Base-by-base conservation (phyloP, 2,329 filamentous ascomycete species). In the Fusarium nisikadoi region DNA sequence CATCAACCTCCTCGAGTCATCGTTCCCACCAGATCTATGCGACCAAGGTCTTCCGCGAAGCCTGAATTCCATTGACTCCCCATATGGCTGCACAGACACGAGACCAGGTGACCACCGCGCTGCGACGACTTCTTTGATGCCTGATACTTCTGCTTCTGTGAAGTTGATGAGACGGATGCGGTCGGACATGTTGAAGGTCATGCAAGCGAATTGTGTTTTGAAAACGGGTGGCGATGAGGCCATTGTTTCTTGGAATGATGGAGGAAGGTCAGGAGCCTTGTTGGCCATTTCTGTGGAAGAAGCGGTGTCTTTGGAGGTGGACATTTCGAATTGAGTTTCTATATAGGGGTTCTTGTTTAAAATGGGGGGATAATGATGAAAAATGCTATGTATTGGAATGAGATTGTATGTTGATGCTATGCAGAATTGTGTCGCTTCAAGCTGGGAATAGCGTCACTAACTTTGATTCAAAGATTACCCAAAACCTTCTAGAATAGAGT, bases 241-340 rank as follows among this genome's bases (percentile, higher is more conserved):
- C n/a, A 68, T 33, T 8, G 69, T 64, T 23, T 71, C 68, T 43
- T 71, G 38, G 20, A 71, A 71, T 9, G 63, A 68, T 19, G 69
- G 69, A 1, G 68, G 67, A 2, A 35, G 54, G 8, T 61, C 54
- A 0, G 29, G 39, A 1, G 6, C 14, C 13, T 49, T 52, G 23
- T 65, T 41, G 6, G 54, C 14, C 16, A 52, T 25, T 25, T 54
- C 65, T 14, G 33, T 23, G 7, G 41, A 8, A 29, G 9, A 29
- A 9, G 3, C 27, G 27, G 27, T 29, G 27, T 8, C 14, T 29
- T 53, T 65, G 5, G 35, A 36, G 19, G 16, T 13, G 4, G 53
- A 35, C 53, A 60, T 66, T 9, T 41, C 35, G 36, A 19, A 6
- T 6, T 13, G 13, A 11, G 0, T 19, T 29, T 29, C 27, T 29